Evolutionary conservation across 352 stramenopile genomes (phyloP).

Genomic region (Thalassiosira ordinaria): DNA sequence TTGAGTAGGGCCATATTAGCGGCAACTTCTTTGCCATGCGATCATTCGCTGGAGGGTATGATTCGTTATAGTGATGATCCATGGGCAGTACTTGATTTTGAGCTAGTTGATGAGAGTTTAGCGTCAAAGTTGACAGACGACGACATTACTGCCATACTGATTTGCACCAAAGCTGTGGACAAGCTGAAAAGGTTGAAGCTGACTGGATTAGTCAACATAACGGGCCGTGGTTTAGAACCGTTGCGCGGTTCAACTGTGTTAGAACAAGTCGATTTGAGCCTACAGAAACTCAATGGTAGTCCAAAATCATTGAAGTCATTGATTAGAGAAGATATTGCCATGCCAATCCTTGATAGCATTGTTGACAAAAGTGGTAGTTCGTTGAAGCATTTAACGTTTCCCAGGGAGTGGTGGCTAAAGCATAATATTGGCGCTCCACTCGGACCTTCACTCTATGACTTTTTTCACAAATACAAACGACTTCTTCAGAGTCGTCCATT

Average conservation of each 20-base stretch:
- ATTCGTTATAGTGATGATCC: neutral
- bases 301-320: too few relatives aligned
- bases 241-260: constrained; percentile 17
- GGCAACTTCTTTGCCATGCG: neutral
- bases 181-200: constrained; percentile 29
- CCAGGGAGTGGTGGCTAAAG: too few relatives aligned
- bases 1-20: neutral
- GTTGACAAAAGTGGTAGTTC: too few relatives aligned
- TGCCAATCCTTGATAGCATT: too few relatives aligned
- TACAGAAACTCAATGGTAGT: too few relatives aligned
- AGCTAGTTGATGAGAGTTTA: constrained; percentile 12
- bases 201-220: constrained; percentile 18
- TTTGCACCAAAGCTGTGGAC: constrained; percentile 9
- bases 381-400: too few relatives aligned
- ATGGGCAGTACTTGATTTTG: constrained; percentile 25
- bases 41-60: too few relatives aligned
- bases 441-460: too few relatives aligned
- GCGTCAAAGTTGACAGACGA: constrained; percentile 31
- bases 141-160: constrained; percentile 22
- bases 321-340: too few relatives aligned
- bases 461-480: neutral
- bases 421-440: too few relatives aligned
- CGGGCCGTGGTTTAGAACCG: constrained; percentile 19
- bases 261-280: constrained; percentile 38
- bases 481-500: neutral